These are phyloP conservation scores for Parascedosporium putredinis DNA, from an alignment of 2,329 filamentous ascomycete species.

Conservation along the genomic window DNA sequence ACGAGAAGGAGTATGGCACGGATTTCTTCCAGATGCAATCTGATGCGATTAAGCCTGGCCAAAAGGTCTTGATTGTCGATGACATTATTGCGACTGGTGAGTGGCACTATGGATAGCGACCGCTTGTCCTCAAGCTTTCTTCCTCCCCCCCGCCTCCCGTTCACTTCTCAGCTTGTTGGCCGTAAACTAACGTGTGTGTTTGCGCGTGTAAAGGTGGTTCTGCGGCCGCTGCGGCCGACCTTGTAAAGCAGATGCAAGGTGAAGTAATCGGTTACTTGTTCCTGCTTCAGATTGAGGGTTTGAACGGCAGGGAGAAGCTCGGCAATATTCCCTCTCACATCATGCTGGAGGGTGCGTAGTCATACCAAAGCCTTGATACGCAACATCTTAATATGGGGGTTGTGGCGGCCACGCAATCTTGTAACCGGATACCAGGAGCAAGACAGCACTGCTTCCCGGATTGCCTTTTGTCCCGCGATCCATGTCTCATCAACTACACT, in stretches of 20 bases:
- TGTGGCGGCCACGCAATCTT: too few species aligned
- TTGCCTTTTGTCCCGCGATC: too few species aligned
- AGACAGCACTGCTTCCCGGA: too few species aligned
- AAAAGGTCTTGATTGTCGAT: constrained; percentile 88
- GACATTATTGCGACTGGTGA: constrained; percentile 97
- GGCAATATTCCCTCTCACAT: constrained; percentile 68
- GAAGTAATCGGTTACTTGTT: constrained; percentile 84
- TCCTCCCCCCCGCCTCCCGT: constrained; percentile 6
- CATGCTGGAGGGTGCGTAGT: constrained; percentile 52
- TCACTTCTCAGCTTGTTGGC: constrained; percentile 7
- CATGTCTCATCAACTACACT: too few species aligned
- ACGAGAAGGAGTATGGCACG: constrained; percentile 90
- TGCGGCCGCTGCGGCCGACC: constrained; percentile 73
- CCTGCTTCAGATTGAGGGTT: constrained; percentile 88
- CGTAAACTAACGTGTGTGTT: constrained; percentile 13
- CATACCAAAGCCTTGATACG: neutral
- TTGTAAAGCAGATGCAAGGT: constrained; percentile 79
- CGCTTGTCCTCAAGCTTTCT: neutral
- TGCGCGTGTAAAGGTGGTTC: constrained; percentile 59
- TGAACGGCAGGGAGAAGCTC: constrained; percentile 86
- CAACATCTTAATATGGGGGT: too few species aligned
- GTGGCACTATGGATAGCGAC: too few species aligned
- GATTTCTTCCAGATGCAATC: constrained; percentile 95
- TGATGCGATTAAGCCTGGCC: constrained; percentile 71
- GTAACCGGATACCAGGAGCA: too few species aligned